Percentiles rank a stretch among this genome's conserved stretches.
Conservation (phyloP, 805 yeast genomes). For the Ogataea populi-albae region DNA sequence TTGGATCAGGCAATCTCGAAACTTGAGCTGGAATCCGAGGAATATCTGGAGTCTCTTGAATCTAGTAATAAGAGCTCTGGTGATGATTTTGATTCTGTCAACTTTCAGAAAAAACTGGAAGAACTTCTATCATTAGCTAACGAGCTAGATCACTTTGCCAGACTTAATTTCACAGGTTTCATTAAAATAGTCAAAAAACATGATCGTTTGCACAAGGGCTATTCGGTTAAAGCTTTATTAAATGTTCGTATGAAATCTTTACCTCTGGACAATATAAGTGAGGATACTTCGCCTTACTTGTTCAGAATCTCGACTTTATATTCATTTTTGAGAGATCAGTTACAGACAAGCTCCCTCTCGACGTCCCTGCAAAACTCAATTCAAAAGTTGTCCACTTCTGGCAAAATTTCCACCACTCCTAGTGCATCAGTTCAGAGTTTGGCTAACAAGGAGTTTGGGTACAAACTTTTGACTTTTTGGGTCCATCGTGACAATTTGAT, state of each 20-base stretch:
- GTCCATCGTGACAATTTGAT: slow-evolving; percentile 93
- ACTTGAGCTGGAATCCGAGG: slow-evolving; percentile 58
- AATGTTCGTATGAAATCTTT: slow-evolving; percentile 82
- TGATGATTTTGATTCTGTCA: slow-evolving; percentile 51
- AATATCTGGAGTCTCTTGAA: slow-evolving; percentile 28
- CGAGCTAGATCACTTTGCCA: slow-evolving; percentile 83
- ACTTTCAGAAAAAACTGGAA: slow-evolving; percentile 70
- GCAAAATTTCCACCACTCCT: slow-evolving; percentile 34
- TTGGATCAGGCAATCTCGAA: slow-evolving; percentile 61
- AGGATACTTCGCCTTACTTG: slow-evolving; percentile 89
- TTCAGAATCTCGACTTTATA: slow-evolving; percentile 80
- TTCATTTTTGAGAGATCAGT: slow-evolving; percentile 76
- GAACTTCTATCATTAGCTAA: slow-evolving; percentile 70
- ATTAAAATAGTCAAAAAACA: slow-evolving; percentile 93
- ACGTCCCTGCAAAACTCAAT: slow-evolving; percentile 44
- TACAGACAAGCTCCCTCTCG: slow-evolving; percentile 36
- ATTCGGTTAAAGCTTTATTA: slow-evolving; percentile 85
- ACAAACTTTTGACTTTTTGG: slow-evolving; percentile 85
- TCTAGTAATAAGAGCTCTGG: slow-evolving; percentile 22
- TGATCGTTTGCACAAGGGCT: slow-evolving; percentile 82
- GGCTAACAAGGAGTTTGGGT: slow-evolving; percentile 27
- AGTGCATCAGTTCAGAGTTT: slow-evolving; percentile 21
- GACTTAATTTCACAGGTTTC: slow-evolving; percentile 93
- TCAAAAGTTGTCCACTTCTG: slow-evolving; percentile 44
- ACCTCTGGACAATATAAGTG: slow-evolving; percentile 78